Percentiles rank a stretch among this genome's conserved stretches.
These are phyloP conservation scores for Eucalyptus rudis DNA, from an alignment of 345 rosid species.

Conservation along the genomic window DNA sequence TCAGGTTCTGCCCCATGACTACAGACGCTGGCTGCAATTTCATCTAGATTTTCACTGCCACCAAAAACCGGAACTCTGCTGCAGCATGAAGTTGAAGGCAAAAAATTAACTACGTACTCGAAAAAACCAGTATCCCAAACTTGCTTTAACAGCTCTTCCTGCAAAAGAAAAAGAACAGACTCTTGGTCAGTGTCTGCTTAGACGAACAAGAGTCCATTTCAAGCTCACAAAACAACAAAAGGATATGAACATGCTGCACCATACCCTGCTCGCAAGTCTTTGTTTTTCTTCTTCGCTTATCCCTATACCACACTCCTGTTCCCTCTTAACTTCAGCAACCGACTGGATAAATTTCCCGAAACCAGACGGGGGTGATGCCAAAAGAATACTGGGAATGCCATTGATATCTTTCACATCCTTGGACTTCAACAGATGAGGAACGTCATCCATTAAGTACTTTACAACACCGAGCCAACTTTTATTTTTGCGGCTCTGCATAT, in stretches of 20 bases:
- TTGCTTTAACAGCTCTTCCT: slow-evolving; percentile 27
- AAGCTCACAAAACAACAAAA: not conserved
- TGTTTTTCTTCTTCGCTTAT: slow-evolving; percentile 64
- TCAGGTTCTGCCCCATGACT: slow-evolving; percentile 48
- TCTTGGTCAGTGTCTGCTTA: not conserved
- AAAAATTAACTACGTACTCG: slow-evolving; percentile 9
- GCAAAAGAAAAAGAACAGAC: not conserved
- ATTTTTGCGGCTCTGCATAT: slow-evolving; percentile 50
- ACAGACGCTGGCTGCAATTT: slow-evolving; percentile 35
- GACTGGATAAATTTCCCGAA: slow-evolving; percentile 68
- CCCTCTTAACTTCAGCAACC: slow-evolving; percentile 69
- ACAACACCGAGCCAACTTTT: slow-evolving; percentile 64
- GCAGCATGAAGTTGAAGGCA: slow-evolving; percentile 37
- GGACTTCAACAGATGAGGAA: slow-evolving; percentile 53
- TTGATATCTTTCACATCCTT: slow-evolving; percentile 43
- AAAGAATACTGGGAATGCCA: slow-evolving; percentile 31
- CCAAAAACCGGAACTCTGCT: slow-evolving; percentile 1
- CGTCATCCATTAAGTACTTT: slow-evolving; percentile 65
- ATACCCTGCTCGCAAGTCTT: slow-evolving; percentile 59
- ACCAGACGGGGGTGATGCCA: slow-evolving; percentile 41
- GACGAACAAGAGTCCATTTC: not conserved
- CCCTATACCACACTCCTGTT: slow-evolving; percentile 41
- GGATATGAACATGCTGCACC: not conserved
- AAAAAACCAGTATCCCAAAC: slow-evolving; percentile 8
- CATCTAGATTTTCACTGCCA: slow-evolving; percentile 21